phyloP scores from a whole-genome alignment of 2,329 filamentous ascomycete genomes.

The Teratosphaeria gauchensis region DNA sequence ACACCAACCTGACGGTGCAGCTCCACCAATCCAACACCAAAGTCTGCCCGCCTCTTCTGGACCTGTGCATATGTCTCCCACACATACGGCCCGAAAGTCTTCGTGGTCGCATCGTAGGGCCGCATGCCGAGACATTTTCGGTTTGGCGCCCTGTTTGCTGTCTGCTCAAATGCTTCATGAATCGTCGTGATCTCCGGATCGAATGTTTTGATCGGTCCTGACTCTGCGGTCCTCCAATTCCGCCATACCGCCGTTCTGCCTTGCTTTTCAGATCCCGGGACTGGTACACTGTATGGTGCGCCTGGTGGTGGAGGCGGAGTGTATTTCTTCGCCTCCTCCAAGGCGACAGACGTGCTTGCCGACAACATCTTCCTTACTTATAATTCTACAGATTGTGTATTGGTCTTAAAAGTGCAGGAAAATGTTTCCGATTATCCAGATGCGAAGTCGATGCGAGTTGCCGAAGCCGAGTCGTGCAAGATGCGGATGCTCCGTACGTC shows the following conservation, averaged over 20 bases:
- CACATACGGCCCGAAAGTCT: slow-evolving; percentile 65
- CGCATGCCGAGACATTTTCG: slow-evolving; percentile 70
- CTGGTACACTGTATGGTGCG: slow-evolving; percentile 63
- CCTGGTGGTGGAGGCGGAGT: slow-evolving; percentile 59
- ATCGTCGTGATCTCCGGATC: slow-evolving; percentile 46
- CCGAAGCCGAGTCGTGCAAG: neutral
- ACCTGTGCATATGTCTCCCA: slow-evolving; percentile 79
- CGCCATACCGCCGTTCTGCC: slow-evolving; percentile 71
- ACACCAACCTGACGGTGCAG: slow-evolving; percentile 66
- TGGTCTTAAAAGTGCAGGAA: neutral
- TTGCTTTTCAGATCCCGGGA: slow-evolving; percentile 65
- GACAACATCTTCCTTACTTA: neutral
- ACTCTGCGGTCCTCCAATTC: slow-evolving; percentile 66
- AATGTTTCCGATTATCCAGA: neutral
- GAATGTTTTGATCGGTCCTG: slow-evolving; percentile 57
- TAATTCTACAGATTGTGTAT: neutral
- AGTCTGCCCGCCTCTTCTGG: slow-evolving; percentile 67
- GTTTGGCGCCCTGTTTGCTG: slow-evolving; percentile 51
- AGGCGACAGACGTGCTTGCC: slow-evolving; percentile 9
- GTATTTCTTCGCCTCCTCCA: slow-evolving; percentile 38
- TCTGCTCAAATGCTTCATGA: slow-evolving; percentile 27
- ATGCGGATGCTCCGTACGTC: neutral
- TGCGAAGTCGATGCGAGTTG: neutral
- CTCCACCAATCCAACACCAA: slow-evolving; percentile 77
- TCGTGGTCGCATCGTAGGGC: slow-evolving; percentile 64